These are phyloP conservation scores for Crataegus laevigata DNA, from an alignment of 306 rosid genomes.

Conservation along the genomic window DNA sequence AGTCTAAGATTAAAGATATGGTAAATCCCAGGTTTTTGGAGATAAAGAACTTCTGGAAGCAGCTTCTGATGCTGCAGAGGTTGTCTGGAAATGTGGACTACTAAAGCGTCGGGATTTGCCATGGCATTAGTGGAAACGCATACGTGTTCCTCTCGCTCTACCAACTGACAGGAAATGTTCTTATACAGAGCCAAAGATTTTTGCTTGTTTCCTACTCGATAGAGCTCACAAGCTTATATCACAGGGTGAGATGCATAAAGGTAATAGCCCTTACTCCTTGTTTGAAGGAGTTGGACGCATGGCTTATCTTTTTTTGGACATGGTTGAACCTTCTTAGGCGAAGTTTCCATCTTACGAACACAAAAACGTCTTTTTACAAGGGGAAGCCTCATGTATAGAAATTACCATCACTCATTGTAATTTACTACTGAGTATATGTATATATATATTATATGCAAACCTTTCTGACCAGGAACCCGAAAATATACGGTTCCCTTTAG, in stretches of 20 bases:
- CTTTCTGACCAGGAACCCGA: not conserved
- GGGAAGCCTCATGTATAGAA: constrained; percentile 3
- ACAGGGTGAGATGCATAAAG: constrained; percentile 58
- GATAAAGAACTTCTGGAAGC: constrained; percentile 53
- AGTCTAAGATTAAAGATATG: not conserved
- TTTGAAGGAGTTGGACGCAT: constrained; percentile 62
- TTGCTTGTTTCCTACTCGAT: constrained; percentile 57
- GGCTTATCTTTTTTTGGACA: constrained; percentile 55
- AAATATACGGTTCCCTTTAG: not conserved
- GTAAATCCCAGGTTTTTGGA: constrained; percentile 40
- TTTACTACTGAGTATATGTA: not conserved
- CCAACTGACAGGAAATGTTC: constrained; percentile 46
- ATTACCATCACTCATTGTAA: not conserved
- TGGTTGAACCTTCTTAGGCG: constrained; percentile 43
- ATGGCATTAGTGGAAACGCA: constrained; percentile 72
- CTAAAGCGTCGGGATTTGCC: constrained; percentile 62
- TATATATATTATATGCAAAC: not conserved
- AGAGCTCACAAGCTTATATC: constrained; percentile 52
- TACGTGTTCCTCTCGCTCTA: constrained; percentile 54
- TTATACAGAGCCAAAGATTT: constrained; percentile 64
- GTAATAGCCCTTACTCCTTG: constrained; percentile 53
- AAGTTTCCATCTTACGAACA: constrained; percentile 61
- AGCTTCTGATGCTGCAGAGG: constrained; percentile 56
- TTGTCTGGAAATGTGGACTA: constrained; percentile 54
- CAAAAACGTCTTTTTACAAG: constrained; percentile 12